phyloP scores from a whole-genome alignment of 306 rosid species.

The Rosa multiflora region DNA sequence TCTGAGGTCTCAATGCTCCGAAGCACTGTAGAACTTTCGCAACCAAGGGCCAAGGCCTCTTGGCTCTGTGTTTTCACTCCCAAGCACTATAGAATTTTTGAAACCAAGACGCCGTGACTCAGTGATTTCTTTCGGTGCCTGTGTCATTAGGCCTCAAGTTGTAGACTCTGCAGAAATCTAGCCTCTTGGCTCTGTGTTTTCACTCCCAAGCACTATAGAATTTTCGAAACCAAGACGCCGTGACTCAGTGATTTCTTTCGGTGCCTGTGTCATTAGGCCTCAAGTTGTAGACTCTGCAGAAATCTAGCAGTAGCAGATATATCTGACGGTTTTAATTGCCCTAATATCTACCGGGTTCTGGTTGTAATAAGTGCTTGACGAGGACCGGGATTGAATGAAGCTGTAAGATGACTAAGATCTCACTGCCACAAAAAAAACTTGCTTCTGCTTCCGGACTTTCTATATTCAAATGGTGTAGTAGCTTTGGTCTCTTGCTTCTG shows the following conservation, averaged over 20 bases:
- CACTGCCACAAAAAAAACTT: neutral
- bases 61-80: no score
- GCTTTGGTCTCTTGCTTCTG: neutral
- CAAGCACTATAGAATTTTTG: no score
- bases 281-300: constrained; percentile 1
- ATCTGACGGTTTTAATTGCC: constrained; percentile 27
- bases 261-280: neutral
- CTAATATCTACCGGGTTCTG: constrained; percentile 24
- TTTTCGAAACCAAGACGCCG: neutral
- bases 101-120: no score
- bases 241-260: neutral
- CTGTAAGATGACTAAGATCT: neutral
- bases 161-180: no score
- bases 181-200: neutral
- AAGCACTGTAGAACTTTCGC: no score
- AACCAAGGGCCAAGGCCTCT: no score
- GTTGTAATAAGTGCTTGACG: constrained; percentile 13
- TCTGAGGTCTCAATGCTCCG: neutral
- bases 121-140: no score
- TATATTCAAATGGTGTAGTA: neutral
- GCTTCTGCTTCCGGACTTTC: neutral
- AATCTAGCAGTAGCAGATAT: neutral
- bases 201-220: neutral
- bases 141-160: no score
- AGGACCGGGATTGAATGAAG: neutral